These are phyloP conservation scores for Exophiala sp. DNA, from an alignment of 2,329 filamentous ascomycete genomes.

Conservation along the genomic window DNA sequence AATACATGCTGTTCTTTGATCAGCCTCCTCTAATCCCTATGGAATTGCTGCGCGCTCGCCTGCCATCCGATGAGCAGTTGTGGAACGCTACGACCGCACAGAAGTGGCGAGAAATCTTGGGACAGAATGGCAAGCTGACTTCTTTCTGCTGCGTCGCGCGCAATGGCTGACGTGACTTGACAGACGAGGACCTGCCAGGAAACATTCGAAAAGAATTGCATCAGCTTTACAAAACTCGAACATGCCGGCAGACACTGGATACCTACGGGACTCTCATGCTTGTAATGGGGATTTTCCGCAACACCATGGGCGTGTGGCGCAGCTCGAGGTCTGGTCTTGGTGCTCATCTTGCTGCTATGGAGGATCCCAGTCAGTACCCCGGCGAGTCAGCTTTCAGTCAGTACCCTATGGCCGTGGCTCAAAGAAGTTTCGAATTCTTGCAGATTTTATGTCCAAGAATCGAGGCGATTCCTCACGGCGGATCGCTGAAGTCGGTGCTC, in stretches of 20 bases:
- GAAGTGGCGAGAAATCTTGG: background rate
- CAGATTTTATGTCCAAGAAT: background rate
- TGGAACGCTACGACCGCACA: background rate
- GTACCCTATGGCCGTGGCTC: background rate
- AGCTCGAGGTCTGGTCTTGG: too few species aligned
- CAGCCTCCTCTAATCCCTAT: background rate
- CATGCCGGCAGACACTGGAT: background rate
- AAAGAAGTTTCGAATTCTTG: background rate
- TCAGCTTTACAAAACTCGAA: background rate
- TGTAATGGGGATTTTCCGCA: background rate
- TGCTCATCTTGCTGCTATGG: background rate
- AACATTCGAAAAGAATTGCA: background rate
- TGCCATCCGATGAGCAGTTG: background rate
- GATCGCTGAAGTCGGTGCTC: slow-evolving; percentile 1
- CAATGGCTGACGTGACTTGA: background rate
- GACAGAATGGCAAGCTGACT: background rate
- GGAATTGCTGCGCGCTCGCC: background rate
- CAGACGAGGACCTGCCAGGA: background rate
- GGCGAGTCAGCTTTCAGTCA: background rate
- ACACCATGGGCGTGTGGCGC: background rate
- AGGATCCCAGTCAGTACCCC: background rate
- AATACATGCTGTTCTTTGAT: background rate
- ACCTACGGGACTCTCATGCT: background rate
- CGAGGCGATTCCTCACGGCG: background rate
- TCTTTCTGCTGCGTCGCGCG: background rate